Conservation (phyloP, 805 yeast species). For the Suhomyces sp. region DNA sequence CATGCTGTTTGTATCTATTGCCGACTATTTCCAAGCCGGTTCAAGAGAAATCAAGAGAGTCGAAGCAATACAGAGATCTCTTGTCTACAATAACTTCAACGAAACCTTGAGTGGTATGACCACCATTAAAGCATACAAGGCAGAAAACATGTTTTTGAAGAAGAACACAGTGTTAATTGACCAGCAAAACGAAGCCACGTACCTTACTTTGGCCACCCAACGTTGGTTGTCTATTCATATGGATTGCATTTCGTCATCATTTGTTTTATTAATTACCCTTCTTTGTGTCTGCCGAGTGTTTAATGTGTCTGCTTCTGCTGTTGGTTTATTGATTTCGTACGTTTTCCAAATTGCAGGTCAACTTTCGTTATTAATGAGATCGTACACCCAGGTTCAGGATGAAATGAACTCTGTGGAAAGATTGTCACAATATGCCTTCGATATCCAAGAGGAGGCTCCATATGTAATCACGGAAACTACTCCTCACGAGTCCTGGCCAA, state of each 20-base stretch:
- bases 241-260: conserved; percentile 49
- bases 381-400: conserved; percentile 68
- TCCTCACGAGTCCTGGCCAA: conserved; percentile 51
- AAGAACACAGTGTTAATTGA: conserved; percentile 49
- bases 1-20: conserved; percentile 40
- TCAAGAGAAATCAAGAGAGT: conserved; percentile 73
- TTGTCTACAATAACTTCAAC: conserved; percentile 66
- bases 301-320: conserved; percentile 54
- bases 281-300: conserved; percentile 54
- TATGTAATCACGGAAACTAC: conserved; percentile 43
- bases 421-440: conserved; percentile 56
- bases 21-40: conserved; percentile 63
- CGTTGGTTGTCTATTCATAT: conserved; percentile 67
- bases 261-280: conserved; percentile 42
- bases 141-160: conserved; percentile 43
- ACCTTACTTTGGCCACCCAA: conserved; percentile 59
- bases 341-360: conserved; percentile 53
- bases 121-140: conserved; percentile 59
- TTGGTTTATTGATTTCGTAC: conserved; percentile 66
- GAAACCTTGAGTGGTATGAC: conserved; percentile 65
- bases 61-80: conserved; percentile 67
- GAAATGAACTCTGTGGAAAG: conserved; percentile 77
- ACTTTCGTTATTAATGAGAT: conserved; percentile 47
- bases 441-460: conserved; percentile 67
- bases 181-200: conserved; percentile 64